Conservation (phyloP, 1,284 basidiomycete species). For the Afroboletus lepidellus region DNA sequence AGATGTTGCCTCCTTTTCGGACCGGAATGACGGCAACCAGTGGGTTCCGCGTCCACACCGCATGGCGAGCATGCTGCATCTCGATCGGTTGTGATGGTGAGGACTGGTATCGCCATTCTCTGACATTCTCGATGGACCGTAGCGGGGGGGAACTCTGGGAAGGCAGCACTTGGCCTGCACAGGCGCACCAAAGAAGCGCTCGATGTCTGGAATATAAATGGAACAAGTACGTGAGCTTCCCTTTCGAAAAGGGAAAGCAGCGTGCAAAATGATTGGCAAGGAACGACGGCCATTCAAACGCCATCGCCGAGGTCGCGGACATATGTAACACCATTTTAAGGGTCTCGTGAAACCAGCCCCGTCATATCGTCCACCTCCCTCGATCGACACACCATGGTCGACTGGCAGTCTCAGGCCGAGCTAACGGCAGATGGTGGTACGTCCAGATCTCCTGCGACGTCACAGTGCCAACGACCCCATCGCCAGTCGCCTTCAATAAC, state of each 20-base stretch:
- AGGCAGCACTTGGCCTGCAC: not conserved
- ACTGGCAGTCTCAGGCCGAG: conserved; percentile 57
- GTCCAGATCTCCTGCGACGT: not conserved
- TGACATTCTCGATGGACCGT: not conserved
- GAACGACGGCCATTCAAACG: conserved; percentile 12
- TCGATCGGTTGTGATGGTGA: not conserved
- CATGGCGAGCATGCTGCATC: not conserved
- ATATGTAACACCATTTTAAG: conserved; percentile 18
- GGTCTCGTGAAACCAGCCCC: not conserved
- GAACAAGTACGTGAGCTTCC: conserved; percentile 11
- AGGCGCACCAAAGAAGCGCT: conserved; percentile 8
- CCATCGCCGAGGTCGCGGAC: conserved; percentile 17
- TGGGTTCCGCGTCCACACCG: not conserved
- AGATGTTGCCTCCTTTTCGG: not conserved
- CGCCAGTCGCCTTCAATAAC: conserved; percentile 55
- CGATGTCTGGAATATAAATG: conserved; percentile 11
- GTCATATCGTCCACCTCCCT: not conserved
- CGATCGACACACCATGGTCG: conserved; percentile 41
- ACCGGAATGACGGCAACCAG: not conserved
- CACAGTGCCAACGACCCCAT: conserved; percentile 10
- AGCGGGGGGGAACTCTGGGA: conserved; percentile 3
- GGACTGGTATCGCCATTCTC: not conserved
- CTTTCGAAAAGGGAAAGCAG: conserved; percentile 1
- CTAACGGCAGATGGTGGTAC: conserved; percentile 50
- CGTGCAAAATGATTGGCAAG: conserved; percentile 9